phyloP scores from a whole-genome alignment of 2,329 filamentous ascomycete genomes.

The Laburnicola sp. region DNA sequence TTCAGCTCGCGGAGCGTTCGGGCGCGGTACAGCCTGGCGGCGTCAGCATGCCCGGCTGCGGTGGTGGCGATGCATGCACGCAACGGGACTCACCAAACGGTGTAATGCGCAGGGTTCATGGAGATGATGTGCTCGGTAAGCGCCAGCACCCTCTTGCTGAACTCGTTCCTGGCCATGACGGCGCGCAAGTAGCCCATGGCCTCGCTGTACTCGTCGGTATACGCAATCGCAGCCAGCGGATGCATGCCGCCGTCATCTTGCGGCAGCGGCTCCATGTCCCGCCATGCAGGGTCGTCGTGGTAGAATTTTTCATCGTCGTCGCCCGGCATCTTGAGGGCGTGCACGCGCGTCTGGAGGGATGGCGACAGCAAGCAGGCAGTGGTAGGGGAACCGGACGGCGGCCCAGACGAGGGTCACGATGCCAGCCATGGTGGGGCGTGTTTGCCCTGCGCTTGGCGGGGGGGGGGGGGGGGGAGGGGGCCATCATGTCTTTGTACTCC shows the following conservation, averaged over 20 bases:
- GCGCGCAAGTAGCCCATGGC: slow-evolving; percentile 92
- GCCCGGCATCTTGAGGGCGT: neutral
- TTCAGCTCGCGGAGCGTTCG: slow-evolving; percentile 71
- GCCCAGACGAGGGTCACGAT: neutral
- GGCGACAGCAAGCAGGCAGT: slow-evolving; percentile 1
- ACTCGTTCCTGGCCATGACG: slow-evolving; percentile 86
- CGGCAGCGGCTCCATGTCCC: slow-evolving; percentile 79
- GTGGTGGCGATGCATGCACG: neutral
- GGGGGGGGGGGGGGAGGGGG: no score
- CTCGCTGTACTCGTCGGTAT: slow-evolving; percentile 85
- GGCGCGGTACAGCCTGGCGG: slow-evolving; percentile 77
- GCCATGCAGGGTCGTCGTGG: slow-evolving; percentile 74
- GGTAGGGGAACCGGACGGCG: slow-evolving; percentile 2
- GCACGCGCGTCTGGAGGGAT: slow-evolving; percentile 1
- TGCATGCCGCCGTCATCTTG: slow-evolving; percentile 75
- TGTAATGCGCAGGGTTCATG: slow-evolving; percentile 97
- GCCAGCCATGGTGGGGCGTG: slow-evolving; percentile 6
- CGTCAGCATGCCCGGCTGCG: slow-evolving; percentile 17
- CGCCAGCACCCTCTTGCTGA: slow-evolving; percentile 73
- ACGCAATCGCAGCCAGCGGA: slow-evolving; percentile 90
- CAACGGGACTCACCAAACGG: slow-evolving; percentile 70
- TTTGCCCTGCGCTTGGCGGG: neutral
- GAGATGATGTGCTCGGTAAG: slow-evolving; percentile 88
- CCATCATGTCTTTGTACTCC: neutral
- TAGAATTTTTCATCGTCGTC: slow-evolving; percentile 48